Conservation (phyloP, 176 grass and related monocot species). For the Musa troglodytarum region DNA sequence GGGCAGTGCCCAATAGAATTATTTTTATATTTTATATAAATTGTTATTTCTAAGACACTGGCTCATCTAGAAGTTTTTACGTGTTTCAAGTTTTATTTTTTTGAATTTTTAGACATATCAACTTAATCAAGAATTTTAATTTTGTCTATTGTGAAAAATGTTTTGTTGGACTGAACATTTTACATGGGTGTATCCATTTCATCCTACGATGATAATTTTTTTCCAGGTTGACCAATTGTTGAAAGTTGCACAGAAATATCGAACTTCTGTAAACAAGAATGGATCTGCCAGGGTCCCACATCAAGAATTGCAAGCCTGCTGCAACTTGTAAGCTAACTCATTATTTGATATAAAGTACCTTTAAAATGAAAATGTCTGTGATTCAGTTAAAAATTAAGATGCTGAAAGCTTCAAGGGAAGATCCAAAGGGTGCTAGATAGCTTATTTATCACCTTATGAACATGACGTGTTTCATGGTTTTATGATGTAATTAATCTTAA, state of each 20-base stretch:
- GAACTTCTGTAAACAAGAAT: conserved; percentile 43
- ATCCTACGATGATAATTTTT: background rate
- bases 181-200: conserved; percentile 4
- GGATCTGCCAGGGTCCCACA: conserved; percentile 44
- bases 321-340: conserved; percentile 56
- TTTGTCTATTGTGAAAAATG: background rate
- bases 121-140: background rate
- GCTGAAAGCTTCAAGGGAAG: background rate
- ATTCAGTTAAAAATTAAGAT: too few species aligned
- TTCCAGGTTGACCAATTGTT: conserved; percentile 63
- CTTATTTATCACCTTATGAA: background rate
- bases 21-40: background rate
- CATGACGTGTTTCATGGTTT: background rate
- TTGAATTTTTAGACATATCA: background rate
- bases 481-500: background rate
- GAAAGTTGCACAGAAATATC: conserved; percentile 88
- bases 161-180: background rate
- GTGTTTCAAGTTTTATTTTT: background rate
- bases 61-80: too few species aligned
- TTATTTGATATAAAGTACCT: too few species aligned
- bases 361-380: too few species aligned
- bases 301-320: conserved; percentile 58
- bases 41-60: background rate
- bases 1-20: background rate
- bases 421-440: too few species aligned